Conservation (phyloP, 192 early-diverging fungal species). For the Rhizophagus prolifer region DNA sequence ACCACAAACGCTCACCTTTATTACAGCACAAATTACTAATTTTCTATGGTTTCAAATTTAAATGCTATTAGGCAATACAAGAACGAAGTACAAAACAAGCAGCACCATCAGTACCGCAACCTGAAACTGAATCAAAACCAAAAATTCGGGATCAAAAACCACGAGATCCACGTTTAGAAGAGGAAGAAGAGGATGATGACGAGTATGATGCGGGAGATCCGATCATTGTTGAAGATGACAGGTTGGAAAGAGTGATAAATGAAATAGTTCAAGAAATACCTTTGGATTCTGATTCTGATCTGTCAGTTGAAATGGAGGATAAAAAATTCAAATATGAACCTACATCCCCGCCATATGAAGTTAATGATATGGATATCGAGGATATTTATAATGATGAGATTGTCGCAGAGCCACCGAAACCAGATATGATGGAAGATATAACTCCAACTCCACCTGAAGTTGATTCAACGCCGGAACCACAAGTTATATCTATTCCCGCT, state of each 20-base stretch:
- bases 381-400: background rate
- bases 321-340: background rate
- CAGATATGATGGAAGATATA: background rate
- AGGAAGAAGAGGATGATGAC: background rate
- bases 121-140: background rate
- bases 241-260: background rate
- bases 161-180: conserved; percentile 12
- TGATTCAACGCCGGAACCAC: background rate
- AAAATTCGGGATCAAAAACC: background rate
- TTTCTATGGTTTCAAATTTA: background rate
- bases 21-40: no score
- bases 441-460: background rate
- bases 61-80: conserved; percentile 5
- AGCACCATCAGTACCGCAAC: background rate
- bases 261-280: background rate
- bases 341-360: background rate
- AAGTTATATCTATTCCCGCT: conserved; percentile 18
- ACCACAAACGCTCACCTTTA: no score
- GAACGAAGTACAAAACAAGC: background rate
- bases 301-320: background rate
- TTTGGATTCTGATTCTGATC: background rate
- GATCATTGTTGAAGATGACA: background rate
- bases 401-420: background rate
- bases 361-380: conserved; percentile 15
- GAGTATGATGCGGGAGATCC: background rate